phyloP scores from a whole-genome alignment of 2,329 filamentous ascomycete species.

The Pseudocercospora musae region DNA sequence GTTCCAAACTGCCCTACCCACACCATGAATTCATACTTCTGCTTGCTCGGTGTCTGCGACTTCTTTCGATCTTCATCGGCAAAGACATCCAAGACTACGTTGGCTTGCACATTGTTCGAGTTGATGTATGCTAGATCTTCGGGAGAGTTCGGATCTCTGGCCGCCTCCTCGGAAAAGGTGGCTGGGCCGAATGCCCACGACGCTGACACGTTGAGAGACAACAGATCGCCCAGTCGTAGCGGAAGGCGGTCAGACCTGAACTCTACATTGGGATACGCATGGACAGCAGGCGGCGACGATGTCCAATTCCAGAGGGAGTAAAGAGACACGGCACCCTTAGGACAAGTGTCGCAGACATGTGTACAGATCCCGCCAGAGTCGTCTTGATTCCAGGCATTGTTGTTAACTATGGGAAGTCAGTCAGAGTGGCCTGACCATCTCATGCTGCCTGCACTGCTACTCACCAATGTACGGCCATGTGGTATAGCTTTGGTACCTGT shows the following conservation, averaged over 20 bases:
- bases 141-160: constrained; percentile 12
- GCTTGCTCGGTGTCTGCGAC: constrained; percentile 12
- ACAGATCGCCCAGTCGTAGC: constrained; percentile 8
- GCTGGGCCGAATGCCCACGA: constrained; percentile 18
- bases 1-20: constrained; percentile 21
- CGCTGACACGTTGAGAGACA: constrained; percentile 10
- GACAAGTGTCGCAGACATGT: constrained; percentile 12
- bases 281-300: constrained; percentile 11
- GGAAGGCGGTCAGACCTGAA: constrained; percentile 16
- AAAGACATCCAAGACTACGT: constrained; percentile 21
- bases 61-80: constrained; percentile 17
- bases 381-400: constrained; percentile 21
- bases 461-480: constrained; percentile 7
- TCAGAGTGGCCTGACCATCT: not conserved
- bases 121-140: constrained; percentile 5
- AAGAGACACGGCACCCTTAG: constrained; percentile 2
- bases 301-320: constrained; percentile 19
- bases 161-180: constrained; percentile 6
- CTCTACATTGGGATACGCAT: constrained; percentile 19
- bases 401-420: constrained; percentile 12
- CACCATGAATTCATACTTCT: constrained; percentile 23
- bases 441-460: not conserved
- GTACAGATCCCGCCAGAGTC: constrained; percentile 16
- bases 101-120: constrained; percentile 15
- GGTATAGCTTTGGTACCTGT: constrained; percentile 12